Base-by-base conservation (phyloP, 1,284 basidiomycete species). In the Rhodotorula sp. region DNA sequence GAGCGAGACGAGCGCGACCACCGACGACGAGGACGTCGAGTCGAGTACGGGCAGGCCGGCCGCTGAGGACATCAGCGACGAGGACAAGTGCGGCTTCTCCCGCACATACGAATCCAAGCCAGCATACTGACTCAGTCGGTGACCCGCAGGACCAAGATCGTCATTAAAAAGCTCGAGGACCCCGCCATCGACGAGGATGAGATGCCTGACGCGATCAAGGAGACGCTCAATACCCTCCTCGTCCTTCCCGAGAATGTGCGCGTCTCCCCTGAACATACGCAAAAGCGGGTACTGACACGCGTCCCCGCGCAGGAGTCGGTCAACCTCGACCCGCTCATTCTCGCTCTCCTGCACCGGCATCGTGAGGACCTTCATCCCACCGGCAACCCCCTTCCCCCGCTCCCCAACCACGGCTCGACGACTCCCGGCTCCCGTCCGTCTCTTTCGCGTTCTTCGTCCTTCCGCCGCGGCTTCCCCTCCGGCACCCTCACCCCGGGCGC, bases 201-300 rank as follows among this genome's bases (percentile, higher is more conserved):
- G 72, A 79, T 75, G 77, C 78, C 78, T 22, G 78, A 79, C 37
- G 68, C 65, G 17, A 64, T 79, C 60, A 78, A 79, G 64, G 70
- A 74, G 22, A 66, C 77, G 6, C 61, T 79, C 15, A 34, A 58
- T 17, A 58, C 67, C 7, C 50, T 76, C 25, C 72, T 76, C 19
- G 46, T 67, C 17, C 32, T 69, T 21, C 73, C 70, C 21, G 68
- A 73, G n/a, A 29, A 29, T 21, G 75, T 78, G 32, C 46, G 78
- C 63, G n/a, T 12, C 21, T 29, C 17, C 1, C 53, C 36, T 48
- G 39, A 9, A 17, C 21, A 5, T 10, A 3, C 21, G 17, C 57
- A 32, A 48, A 17, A 37, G 2, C 15, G 17, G 8, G 13, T 7
- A n/a, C n/a, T 51, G 29, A 39, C 51, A 13, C 29, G 8, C 21